Evolutionary conservation across 176 grass and related monocot genomes (phyloP).

Genomic region (Neostapfia colusana): DNA sequence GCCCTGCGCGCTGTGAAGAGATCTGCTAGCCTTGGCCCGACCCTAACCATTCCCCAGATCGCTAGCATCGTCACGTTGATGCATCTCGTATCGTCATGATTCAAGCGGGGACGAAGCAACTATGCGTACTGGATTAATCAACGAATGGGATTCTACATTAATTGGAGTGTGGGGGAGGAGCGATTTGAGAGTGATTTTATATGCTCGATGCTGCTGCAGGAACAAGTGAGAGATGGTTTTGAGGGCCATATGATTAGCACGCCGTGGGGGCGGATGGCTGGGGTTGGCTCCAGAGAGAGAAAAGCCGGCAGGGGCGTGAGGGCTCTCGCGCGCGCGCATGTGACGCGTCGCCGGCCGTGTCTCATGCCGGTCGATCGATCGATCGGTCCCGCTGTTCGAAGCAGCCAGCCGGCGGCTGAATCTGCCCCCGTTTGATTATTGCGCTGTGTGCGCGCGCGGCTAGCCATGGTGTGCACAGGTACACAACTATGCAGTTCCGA

Average conservation of each 20-base stretch:
- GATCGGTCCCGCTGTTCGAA: constrained; percentile 16
- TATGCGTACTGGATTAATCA: background rate
- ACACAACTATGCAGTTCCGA: too few relatives aligned
- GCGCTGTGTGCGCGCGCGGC: constrained; percentile 10
- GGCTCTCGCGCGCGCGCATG: constrained; percentile 24
- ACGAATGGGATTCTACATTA: constrained; percentile 6
- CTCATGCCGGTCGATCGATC: constrained; percentile 23
- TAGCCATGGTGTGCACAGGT: too few relatives aligned
- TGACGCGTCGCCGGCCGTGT: constrained; percentile 39
- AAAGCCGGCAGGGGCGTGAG: background rate
- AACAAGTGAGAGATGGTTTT: background rate
- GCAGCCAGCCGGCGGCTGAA: constrained; percentile 31
- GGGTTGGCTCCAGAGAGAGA: background rate
- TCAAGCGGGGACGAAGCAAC: too few relatives aligned
- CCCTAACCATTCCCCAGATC: constrained; percentile 20
- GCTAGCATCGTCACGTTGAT: constrained; percentile 31
- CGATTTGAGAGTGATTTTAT: background rate
- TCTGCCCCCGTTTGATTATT: constrained; percentile 41
- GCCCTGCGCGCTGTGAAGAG: background rate
- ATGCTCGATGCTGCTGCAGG: background rate
- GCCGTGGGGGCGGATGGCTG: background rate
- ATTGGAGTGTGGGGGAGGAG: background rate
- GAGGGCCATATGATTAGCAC: constrained; percentile 9
- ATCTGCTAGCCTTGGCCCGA: background rate
- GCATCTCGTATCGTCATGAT: background rate